Percentiles rank a stretch among this genome's conserved stretches.
Evolutionary conservation across 2,329 filamentous ascomycete species (phyloP).

Genomic region (Huntiella bhutanensis): DNA sequence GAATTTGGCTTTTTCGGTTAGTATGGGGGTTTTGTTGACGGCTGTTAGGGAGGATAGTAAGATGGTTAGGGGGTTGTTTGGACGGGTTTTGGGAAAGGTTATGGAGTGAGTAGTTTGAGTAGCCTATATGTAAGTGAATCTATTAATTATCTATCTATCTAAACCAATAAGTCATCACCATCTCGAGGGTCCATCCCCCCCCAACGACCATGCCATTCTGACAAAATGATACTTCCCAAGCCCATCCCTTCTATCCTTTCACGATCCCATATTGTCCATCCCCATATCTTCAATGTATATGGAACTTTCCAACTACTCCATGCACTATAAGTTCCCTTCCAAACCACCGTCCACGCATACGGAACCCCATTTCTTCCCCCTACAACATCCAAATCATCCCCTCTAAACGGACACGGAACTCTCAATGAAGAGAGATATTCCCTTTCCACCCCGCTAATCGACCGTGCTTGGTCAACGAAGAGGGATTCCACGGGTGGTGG

Average conservation of each 20-base stretch:
- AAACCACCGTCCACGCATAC: conserved; percentile 8
- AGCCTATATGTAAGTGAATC: too few species aligned
- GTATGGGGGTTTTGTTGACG: conserved; percentile 52
- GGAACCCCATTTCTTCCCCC: background rate
- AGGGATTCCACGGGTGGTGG: background rate
- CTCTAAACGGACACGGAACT: conserved; percentile 5
- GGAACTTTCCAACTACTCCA: conserved; percentile 6
- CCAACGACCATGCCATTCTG: conserved; percentile 9
- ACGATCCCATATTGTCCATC: conserved; percentile 10
- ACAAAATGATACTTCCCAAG: conserved; percentile 1
- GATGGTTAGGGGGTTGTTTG: conserved; percentile 50
- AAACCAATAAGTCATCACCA: background rate
- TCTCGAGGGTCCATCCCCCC: conserved; percentile 6
- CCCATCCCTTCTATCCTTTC: conserved; percentile 1
- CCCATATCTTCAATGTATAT: conserved; percentile 10
- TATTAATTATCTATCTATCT: background rate
- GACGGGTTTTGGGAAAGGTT: conserved; percentile 35
- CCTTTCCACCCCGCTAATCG: background rate
- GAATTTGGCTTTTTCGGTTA: conserved; percentile 44
- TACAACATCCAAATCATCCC: background rate
- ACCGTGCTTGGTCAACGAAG: background rate
- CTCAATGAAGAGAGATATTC: background rate
- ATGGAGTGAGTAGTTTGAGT: conserved; percentile 18
- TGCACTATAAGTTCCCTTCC: conserved; percentile 9
- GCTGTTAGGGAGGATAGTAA: conserved; percentile 41